Conservation (phyloP, 371 early-diverging fungal species). For the Mucor piriformis region DNA sequence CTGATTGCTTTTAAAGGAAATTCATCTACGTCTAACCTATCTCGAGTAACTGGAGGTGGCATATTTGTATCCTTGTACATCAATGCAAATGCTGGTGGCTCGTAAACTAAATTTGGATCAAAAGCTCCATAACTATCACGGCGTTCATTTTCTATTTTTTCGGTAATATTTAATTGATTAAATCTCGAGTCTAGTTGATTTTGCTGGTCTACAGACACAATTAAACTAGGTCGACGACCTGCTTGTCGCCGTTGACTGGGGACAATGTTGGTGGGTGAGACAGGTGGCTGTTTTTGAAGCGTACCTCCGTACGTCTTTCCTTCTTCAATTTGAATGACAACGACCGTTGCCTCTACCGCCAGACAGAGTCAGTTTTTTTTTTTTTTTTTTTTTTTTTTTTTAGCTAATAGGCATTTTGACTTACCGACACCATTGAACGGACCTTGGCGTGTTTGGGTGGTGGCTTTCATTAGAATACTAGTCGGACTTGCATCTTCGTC, state of each 20-base stretch:
- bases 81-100: slow-evolving; percentile 54
- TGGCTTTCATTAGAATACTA: slow-evolving; percentile 35
- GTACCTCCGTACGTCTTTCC: slow-evolving; percentile 28
- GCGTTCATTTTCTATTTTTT: slow-evolving; percentile 11
- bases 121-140: slow-evolving; percentile 34
- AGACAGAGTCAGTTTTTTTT: background rate
- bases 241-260: slow-evolving; percentile 23
- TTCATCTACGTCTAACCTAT: slow-evolving; percentile 60
- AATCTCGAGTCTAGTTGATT: background rate
- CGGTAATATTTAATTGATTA: background rate
- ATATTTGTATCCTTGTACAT: slow-evolving; percentile 53
- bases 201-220: slow-evolving; percentile 5
- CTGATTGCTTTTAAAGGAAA: slow-evolving; percentile 56
- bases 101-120: slow-evolving; percentile 58
- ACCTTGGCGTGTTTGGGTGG: background rate
- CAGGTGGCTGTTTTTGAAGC: background rate
- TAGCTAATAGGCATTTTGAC: background rate
- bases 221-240: slow-evolving; percentile 21
- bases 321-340: slow-evolving; percentile 32
- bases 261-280: slow-evolving; percentile 10
- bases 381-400: too few relatives aligned
- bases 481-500: slow-evolving; percentile 60
- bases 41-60: slow-evolving; percentile 61
- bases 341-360: slow-evolving; percentile 29
- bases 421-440: slow-evolving; percentile 11